phyloP scores from a whole-genome alignment of 2,329 filamentous ascomycete genomes.

The Calonectria montana region DNA sequence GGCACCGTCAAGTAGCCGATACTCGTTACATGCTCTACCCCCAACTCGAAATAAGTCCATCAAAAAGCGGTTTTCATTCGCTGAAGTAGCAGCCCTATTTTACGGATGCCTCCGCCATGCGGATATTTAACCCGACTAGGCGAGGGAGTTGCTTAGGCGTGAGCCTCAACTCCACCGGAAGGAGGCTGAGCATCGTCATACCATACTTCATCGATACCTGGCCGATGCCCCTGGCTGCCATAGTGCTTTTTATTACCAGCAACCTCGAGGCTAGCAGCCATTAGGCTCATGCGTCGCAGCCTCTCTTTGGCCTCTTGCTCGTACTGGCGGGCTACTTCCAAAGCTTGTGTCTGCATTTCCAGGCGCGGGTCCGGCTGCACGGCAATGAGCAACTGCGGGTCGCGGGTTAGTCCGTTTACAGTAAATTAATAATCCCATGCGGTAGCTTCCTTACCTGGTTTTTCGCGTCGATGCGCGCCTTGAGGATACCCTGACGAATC shows the following conservation, averaged over 20 bases:
- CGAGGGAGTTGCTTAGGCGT: background rate
- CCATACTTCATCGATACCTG: constrained; percentile 48
- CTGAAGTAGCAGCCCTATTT: background rate
- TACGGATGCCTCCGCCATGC: background rate
- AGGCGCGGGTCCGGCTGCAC: constrained; percentile 74
- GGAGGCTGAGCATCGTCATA: constrained; percentile 43
- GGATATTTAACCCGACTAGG: background rate
- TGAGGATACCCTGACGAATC: constrained; percentile 78
- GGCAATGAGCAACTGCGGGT: constrained; percentile 74
- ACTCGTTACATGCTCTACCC: background rate
- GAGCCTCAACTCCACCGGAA: constrained; percentile 23
- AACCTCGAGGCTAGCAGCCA: constrained; percentile 80
- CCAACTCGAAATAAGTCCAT: constrained; percentile 8
- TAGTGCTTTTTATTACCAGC: constrained; percentile 37
- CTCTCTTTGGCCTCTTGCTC: constrained; percentile 81
- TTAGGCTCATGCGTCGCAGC: constrained; percentile 80
- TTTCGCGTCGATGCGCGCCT: constrained; percentile 87
- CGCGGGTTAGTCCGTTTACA: constrained; percentile 23
- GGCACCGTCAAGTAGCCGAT: background rate
- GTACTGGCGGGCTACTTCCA: constrained; percentile 77
- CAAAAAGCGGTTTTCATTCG: constrained; percentile 5
- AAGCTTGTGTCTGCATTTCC: constrained; percentile 75
- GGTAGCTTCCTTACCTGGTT: constrained; percentile 67
- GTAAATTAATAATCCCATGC: background rate
- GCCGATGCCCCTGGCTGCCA: background rate